Conservation (phyloP, 2,329 filamentous ascomycete species). For the Dissoconium aciculare region DNA sequence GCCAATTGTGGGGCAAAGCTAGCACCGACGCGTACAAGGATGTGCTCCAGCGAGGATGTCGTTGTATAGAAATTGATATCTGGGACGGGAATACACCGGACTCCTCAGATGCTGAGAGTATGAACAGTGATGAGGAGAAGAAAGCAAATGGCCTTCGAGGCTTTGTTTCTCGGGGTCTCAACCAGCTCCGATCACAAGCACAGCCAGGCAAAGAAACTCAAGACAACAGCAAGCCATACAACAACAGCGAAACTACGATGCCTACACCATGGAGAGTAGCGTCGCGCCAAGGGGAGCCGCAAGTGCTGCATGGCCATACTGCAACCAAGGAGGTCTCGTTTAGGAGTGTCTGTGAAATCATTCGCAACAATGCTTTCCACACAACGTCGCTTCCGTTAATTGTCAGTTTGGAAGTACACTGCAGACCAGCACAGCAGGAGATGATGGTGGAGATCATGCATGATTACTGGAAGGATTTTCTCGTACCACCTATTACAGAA, state of each 20-base stretch:
- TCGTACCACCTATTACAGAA: conserved; percentile 45
- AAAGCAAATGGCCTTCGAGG: conserved; percentile 20
- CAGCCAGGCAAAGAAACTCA: conserved; percentile 6
- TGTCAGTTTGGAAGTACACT: conserved; percentile 83
- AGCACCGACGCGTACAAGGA: conserved; percentile 65
- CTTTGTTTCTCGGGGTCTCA: conserved; percentile 12
- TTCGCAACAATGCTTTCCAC: conserved; percentile 64
- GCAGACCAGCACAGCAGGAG: conserved; percentile 66
- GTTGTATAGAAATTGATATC: conserved; percentile 89
- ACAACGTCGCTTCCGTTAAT: conserved; percentile 64
- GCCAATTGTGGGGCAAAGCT: conserved; percentile 66
- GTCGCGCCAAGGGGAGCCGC: conserved; percentile 17
- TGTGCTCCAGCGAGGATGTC: conserved; percentile 55
- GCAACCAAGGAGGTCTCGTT: conserved; percentile 77
- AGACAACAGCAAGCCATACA: conserved; percentile 5
- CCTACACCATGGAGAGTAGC: conserved; percentile 19
- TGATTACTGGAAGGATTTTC: conserved; percentile 62
- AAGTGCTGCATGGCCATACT: conserved; percentile 44
- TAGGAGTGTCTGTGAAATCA: conserved; percentile 63
- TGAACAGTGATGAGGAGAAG: conserved; percentile 11
- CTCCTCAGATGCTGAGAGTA: conserved; percentile 22
- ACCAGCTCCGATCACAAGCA: conserved; percentile 12
- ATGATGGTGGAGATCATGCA: conserved; percentile 91
- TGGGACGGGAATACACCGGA: conserved; percentile 57
- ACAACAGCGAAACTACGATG: conserved; percentile 9